Evolutionary conservation across 805 yeast species (phyloP).

Genomic region (Trichomonascus vanleenenianus): DNA sequence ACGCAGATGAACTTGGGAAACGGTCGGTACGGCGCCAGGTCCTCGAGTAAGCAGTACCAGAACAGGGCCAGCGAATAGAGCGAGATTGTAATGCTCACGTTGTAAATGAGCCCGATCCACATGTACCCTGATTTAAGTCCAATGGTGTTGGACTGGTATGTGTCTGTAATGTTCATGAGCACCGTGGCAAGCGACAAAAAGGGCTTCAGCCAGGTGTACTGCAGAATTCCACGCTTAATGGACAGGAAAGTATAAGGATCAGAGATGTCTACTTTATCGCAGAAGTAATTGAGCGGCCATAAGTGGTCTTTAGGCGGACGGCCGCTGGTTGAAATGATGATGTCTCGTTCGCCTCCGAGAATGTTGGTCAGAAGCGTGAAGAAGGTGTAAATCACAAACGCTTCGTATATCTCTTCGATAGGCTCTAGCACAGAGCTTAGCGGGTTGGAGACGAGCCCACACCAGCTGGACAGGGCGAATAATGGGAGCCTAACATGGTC

Average conservation of each 20-base stretch:
- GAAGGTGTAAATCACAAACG: constrained; percentile 91
- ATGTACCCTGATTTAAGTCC: constrained; percentile 44
- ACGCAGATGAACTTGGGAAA: constrained; percentile 91
- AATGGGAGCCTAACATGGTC: constrained; percentile 50
- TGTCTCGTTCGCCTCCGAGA: constrained; percentile 87
- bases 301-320: constrained; percentile 64
- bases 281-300: constrained; percentile 41
- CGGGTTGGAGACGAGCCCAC: constrained; percentile 42
- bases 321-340: constrained; percentile 64
- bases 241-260: constrained; percentile 73
- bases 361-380: constrained; percentile 73
- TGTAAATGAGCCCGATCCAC: constrained; percentile 65
- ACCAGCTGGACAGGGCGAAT: constrained; percentile 64
- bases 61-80: constrained; percentile 80
- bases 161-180: constrained; percentile 34
- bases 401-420: constrained; percentile 83
- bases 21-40: constrained; percentile 73
- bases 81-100: constrained; percentile 71
- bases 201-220: constrained; percentile 94
- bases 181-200: constrained; percentile 53
- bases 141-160: constrained; percentile 45
- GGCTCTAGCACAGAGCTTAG: constrained; percentile 56
- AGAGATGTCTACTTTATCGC: constrained; percentile 65
- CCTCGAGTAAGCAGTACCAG: constrained; percentile 83
- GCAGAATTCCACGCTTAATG: constrained; percentile 80